These are phyloP conservation scores for Erodium chrysanthum DNA, from an alignment of 441 rosid genomes.

Conservation along the genomic window DNA sequence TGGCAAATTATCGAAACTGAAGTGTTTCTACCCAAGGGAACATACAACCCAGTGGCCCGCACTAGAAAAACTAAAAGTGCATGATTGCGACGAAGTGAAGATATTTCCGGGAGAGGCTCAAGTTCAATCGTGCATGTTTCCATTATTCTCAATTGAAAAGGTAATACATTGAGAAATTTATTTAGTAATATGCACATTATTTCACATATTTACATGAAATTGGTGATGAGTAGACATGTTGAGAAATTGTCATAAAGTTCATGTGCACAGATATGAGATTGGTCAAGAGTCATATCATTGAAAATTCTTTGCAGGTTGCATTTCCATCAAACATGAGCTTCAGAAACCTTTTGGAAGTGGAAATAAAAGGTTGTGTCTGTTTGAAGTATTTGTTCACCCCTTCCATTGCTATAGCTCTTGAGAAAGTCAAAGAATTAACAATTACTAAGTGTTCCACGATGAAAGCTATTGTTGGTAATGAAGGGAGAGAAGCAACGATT, in stretches of 20 bases:
- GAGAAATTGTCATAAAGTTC: background rate
- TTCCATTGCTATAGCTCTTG: background rate
- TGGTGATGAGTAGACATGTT: too few species aligned
- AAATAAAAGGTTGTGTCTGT: slow-evolving; percentile 6
- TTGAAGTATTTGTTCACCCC: slow-evolving; percentile 17
- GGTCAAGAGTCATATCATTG: background rate
- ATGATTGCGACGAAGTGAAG: background rate
- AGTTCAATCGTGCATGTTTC: background rate
- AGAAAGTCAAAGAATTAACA: background rate
- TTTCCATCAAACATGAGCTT: background rate
- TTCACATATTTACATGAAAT: too few species aligned
- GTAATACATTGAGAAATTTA: background rate
- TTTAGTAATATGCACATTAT: too few species aligned
- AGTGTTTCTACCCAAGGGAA: slow-evolving; percentile 1
- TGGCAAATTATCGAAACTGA: background rate
- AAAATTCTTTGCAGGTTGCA: background rate
- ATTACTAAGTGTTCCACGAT: background rate
- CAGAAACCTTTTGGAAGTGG: background rate
- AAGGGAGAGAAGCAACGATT: background rate
- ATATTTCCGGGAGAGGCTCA: background rate
- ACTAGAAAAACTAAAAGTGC: background rate
- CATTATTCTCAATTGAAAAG: background rate
- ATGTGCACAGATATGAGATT: too few species aligned
- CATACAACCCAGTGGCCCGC: slow-evolving; percentile 7
- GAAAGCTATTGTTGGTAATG: background rate